Evolutionary conservation across 2,329 filamentous ascomycete species (phyloP).

Genomic region (Endothia cerciana): DNA sequence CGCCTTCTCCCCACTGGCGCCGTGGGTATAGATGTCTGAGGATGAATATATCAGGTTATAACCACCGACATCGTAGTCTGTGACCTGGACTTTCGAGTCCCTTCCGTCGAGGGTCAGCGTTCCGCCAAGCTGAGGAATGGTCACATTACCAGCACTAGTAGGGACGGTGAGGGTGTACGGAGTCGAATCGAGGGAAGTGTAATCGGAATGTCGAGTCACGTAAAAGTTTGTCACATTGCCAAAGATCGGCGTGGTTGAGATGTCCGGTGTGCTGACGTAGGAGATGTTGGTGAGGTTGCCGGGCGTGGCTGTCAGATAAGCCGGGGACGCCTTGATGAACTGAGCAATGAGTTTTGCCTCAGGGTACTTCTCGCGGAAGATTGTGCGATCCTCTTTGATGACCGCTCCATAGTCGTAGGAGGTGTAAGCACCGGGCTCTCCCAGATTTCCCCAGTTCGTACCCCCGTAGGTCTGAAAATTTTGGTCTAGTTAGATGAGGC

Average conservation of each 20-base stretch:
- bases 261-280: constrained; percentile 56
- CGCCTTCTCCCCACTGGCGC: constrained; percentile 62
- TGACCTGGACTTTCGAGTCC: constrained; percentile 70
- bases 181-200: constrained; percentile 59
- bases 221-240: constrained; percentile 63
- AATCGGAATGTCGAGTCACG: constrained; percentile 68
- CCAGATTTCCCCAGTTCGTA: constrained; percentile 83
- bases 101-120: constrained; percentile 62
- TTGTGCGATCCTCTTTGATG: constrained; percentile 70
- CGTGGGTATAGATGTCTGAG: constrained; percentile 72
- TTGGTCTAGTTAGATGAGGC: background rate
- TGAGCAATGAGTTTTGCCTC: constrained; percentile 78
- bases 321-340: constrained; percentile 73
- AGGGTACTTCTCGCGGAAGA: constrained; percentile 76
- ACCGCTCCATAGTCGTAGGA: constrained; percentile 59
- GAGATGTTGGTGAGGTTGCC: constrained; percentile 51
- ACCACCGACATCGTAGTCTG: constrained; percentile 67
- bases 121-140: constrained; percentile 62
- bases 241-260: constrained; percentile 65
- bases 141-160: constrained; percentile 60
- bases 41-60: constrained; percentile 67
- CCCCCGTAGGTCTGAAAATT: constrained; percentile 65
- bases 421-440: constrained; percentile 68
- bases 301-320: constrained; percentile 65
- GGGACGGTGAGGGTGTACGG: constrained; percentile 66